Percentiles rank a stretch among this genome's conserved stretches.
Conservation (phyloP, 176 grass and related monocot species). For the Aegilops bicornis region DNA sequence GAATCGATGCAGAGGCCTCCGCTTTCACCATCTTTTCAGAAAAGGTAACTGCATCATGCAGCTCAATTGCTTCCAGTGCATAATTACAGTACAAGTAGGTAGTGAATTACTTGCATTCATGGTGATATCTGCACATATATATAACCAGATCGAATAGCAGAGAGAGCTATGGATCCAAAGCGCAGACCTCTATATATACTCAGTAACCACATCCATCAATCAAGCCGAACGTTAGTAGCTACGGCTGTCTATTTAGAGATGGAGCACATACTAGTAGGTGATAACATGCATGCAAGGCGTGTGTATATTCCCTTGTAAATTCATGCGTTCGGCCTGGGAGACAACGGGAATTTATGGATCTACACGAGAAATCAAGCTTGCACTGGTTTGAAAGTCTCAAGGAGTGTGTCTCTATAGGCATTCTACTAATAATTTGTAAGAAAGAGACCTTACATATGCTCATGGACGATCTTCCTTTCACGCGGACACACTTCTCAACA, state of each 20-base stretch:
- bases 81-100: not conserved
- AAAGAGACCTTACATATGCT: too few relatives aligned
- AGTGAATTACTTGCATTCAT: not conserved
- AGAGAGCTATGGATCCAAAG: not conserved
- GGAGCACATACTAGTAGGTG: not conserved
- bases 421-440: too few relatives aligned
- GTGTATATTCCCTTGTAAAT: not conserved
- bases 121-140: not conserved
- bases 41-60: not conserved
- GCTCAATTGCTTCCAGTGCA: not conserved
- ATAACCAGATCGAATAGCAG: not conserved
- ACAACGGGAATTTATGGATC: not conserved
- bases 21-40: not conserved
- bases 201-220: not conserved
- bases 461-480: too few relatives aligned
- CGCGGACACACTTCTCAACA: too few relatives aligned
- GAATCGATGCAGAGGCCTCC: too few relatives aligned
- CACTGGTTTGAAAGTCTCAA: not conserved
- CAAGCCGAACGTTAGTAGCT: not conserved
- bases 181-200: not conserved
- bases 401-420: not conserved
- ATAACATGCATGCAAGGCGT: not conserved
- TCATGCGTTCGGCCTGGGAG: not conserved
- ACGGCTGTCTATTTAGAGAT: not conserved
- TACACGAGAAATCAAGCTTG: not conserved